These are phyloP conservation scores for Citrus australasica DNA, from an alignment of 345 rosid genomes.

Conservation along the genomic window DNA sequence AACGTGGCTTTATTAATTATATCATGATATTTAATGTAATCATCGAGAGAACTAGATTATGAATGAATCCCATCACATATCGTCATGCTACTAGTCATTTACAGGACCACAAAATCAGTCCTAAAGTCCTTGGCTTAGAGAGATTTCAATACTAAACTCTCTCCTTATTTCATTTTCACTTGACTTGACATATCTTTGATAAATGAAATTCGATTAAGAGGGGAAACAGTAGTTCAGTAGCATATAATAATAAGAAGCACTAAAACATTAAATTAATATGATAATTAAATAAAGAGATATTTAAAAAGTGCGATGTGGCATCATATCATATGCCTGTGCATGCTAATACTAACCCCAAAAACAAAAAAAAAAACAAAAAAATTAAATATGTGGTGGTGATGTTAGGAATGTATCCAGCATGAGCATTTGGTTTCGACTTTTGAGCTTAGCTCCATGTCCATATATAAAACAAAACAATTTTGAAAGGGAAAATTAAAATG, in stretches of 20 bases:
- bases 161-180: conserved; percentile 1
- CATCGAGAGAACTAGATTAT: neutral
- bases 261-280: conserved; percentile 16
- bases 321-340: conserved; percentile 27
- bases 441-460: neutral
- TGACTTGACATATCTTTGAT: conserved; percentile 5
- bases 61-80: neutral
- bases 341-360: conserved; percentile 9
- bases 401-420: conserved; percentile 26
- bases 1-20: neutral
- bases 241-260: conserved; percentile 20
- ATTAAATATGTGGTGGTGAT: conserved; percentile 22
- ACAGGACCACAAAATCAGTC: conserved; percentile 2
- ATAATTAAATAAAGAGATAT: conserved; percentile 21
- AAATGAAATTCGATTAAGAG: neutral
- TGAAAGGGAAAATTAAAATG: neutral
- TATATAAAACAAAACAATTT: conserved; percentile 1
- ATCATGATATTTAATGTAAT: neutral
- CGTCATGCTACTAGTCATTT: neutral
- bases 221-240: neutral
- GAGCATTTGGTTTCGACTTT: neutral
- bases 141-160: neutral
- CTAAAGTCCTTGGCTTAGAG: neutral
- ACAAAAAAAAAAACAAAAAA: neutral
- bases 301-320: conserved; percentile 37